Evolutionary conservation across 805 yeast genomes (phyloP).

Genomic region (Yarrowia osloensis): DNA sequence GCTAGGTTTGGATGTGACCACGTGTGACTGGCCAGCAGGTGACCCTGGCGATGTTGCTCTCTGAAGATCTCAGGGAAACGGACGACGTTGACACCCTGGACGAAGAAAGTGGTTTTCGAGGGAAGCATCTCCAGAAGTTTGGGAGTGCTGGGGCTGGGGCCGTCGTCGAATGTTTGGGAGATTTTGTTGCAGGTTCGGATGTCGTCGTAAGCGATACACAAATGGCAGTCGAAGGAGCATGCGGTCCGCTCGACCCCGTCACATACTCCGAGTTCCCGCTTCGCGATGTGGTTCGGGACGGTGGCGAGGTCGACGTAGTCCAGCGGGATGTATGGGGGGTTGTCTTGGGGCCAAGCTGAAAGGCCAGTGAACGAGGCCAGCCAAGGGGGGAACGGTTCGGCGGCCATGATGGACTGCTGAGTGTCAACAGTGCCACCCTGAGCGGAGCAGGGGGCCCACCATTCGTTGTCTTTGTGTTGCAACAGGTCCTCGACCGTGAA

Average conservation of each 20-base stretch:
- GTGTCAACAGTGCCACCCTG: not conserved
- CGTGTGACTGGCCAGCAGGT: slow-evolving; percentile 82
- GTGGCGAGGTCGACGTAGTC: slow-evolving; percentile 61
- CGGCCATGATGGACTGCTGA: not conserved
- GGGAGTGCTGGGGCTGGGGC: slow-evolving; percentile 77
- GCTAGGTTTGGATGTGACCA: slow-evolving; percentile 93
- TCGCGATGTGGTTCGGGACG: slow-evolving; percentile 51
- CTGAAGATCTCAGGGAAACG: slow-evolving; percentile 72
- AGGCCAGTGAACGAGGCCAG: slow-evolving; percentile 71
- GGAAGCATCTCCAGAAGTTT: slow-evolving; percentile 55
- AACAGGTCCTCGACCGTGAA: slow-evolving; percentile 16
- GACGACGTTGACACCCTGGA: slow-evolving; percentile 79
- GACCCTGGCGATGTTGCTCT: slow-evolving; percentile 61
- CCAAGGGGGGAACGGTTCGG: slow-evolving; percentile 76
- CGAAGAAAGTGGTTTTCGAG: slow-evolving; percentile 74
- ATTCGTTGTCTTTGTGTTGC: slow-evolving; percentile 24
- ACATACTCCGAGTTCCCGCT: slow-evolving; percentile 54
- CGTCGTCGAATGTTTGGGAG: slow-evolving; percentile 93
- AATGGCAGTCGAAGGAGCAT: slow-evolving; percentile 86
- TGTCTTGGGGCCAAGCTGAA: slow-evolving; percentile 69
- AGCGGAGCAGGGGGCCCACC: slow-evolving; percentile 22
- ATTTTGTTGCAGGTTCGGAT: slow-evolving; percentile 70
- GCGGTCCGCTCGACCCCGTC: slow-evolving; percentile 49
- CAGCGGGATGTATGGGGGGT: slow-evolving; percentile 86
- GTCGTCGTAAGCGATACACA: slow-evolving; percentile 77